Evolutionary conservation across 805 yeast genomes (phyloP).

Genomic region (Sungouiella blattae): DNA sequence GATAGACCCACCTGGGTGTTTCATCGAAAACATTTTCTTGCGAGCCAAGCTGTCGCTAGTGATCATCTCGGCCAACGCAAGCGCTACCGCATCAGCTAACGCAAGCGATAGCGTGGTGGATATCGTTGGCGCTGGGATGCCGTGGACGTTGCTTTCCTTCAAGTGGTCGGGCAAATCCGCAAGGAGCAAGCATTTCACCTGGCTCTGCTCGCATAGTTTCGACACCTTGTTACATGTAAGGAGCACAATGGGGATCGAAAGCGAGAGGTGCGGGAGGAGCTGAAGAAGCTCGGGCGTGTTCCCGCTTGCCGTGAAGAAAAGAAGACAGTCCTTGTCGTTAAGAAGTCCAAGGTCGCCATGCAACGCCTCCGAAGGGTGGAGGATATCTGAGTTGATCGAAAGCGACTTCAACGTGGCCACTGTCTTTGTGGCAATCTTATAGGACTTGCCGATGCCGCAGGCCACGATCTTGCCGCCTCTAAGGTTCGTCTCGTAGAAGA

Average conservation of each 20-base stretch:
- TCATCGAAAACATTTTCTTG: constrained; percentile 54
- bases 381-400: constrained; percentile 59
- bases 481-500: constrained; percentile 25
- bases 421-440: constrained; percentile 71
- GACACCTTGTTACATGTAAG: constrained; percentile 64
- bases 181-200: constrained; percentile 49
- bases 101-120: constrained; percentile 75
- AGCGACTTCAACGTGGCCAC: constrained; percentile 82
- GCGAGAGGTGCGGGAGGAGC: constrained; percentile 56
- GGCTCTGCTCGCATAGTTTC: constrained; percentile 47
- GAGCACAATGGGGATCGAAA: constrained; percentile 50
- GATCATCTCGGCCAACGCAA: constrained; percentile 68
- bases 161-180: constrained; percentile 60
- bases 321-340: constrained; percentile 51
- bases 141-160: constrained; percentile 63
- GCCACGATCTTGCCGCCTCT: constrained; percentile 67
- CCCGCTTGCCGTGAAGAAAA: constrained; percentile 77
- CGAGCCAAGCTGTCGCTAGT: constrained; percentile 55
- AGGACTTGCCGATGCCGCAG: constrained; percentile 83
- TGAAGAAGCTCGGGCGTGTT: constrained; percentile 71
- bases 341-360: constrained; percentile 87
- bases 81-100: constrained; percentile 72
- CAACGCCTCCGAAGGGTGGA: constrained; percentile 85
- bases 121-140: constrained; percentile 84
- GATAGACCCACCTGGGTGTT: constrained; percentile 92